Percentiles rank a stretch among this genome's conserved stretches.
Conservation (phyloP, 2,329 filamentous ascomycete species). For the Dryadomyces quercus-mongolicae region DNA sequence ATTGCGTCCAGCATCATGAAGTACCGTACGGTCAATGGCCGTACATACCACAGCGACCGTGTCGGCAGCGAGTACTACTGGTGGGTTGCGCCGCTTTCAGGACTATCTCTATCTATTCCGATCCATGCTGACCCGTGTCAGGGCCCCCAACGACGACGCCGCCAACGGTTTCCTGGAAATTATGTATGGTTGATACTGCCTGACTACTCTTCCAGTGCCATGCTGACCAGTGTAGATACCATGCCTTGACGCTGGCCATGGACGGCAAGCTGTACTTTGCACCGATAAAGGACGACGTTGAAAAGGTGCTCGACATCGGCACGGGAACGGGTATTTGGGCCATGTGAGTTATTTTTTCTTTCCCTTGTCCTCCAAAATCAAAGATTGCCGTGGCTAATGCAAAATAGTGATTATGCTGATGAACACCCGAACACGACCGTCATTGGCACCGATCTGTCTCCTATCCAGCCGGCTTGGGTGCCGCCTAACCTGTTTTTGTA, state of each 20-base stretch:
- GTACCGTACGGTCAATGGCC: not conserved
- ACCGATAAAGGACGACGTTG: not conserved
- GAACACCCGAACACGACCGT: constrained; percentile 28
- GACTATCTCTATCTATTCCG: not conserved
- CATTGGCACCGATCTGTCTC: constrained; percentile 30
- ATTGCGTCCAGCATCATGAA: not conserved
- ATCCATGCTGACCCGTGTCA: not conserved
- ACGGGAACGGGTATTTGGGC: constrained; percentile 28
- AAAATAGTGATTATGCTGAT: constrained; percentile 13
- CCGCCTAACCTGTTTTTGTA: constrained; percentile 7
- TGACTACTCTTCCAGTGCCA: not conserved
- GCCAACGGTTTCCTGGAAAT: not conserved
- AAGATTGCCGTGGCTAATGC: not conserved
- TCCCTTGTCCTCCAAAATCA: not conserved
- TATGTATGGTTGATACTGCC: not conserved
- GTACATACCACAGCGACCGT: not conserved
- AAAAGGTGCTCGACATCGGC: not conserved
- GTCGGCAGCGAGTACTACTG: not conserved
- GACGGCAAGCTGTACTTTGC: not conserved
- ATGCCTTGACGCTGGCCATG: not conserved
- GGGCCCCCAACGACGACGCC: not conserved
- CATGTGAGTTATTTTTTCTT: constrained; percentile 9
- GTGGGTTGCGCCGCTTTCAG: not conserved
- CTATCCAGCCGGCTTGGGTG: constrained; percentile 17
- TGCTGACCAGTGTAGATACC: not conserved